phyloP scores from a whole-genome alignment of 768 basidiomycete species.

The Lactarius trivialis region DNA sequence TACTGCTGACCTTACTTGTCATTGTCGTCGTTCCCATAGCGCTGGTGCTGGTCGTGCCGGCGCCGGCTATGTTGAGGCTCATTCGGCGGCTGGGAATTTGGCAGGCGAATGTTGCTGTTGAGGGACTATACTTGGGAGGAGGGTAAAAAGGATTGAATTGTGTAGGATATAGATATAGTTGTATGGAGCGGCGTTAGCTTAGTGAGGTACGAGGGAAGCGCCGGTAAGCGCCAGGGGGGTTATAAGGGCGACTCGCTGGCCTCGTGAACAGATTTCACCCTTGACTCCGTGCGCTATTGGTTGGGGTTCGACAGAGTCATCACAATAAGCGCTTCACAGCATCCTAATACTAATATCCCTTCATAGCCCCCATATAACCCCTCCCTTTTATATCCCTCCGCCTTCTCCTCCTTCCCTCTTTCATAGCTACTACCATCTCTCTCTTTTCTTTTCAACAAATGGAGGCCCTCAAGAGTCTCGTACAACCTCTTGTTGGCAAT shows the following conservation, averaged over 20 bases:
- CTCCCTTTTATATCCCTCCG: not conserved
- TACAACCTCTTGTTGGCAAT: slow-evolving; percentile 22
- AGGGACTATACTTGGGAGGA: slow-evolving; percentile 48
- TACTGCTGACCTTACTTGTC: slow-evolving; percentile 52
- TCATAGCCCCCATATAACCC: not conserved
- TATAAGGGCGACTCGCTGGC: slow-evolving; percentile 3
- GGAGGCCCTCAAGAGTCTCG: slow-evolving; percentile 25
- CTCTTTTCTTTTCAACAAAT: not conserved
- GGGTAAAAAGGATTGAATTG: slow-evolving; percentile 23
- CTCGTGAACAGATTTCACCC: slow-evolving; percentile 7
- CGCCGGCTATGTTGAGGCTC: slow-evolving; percentile 59
- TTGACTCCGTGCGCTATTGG: slow-evolving; percentile 2
- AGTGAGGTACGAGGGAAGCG: not conserved
- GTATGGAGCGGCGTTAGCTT: not conserved
- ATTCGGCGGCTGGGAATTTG: slow-evolving; percentile 64
- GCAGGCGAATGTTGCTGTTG: slow-evolving; percentile 80
- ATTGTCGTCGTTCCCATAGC: slow-evolving; percentile 52
- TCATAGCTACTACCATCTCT: not conserved
- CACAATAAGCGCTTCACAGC: slow-evolving; percentile 1
- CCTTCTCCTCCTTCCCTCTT: not conserved
- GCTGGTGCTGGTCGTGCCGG: slow-evolving; percentile 55
- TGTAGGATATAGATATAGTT: not conserved
- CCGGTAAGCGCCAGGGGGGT: slow-evolving; percentile 18
- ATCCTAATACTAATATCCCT: slow-evolving; percentile 20
- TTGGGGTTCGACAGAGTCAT: slow-evolving; percentile 6